Evolutionary conservation across 768 basidiomycete genomes (phyloP), one percentile per base, ranked within the genome.

Genomic region (Termitomyces sp.): DNA sequence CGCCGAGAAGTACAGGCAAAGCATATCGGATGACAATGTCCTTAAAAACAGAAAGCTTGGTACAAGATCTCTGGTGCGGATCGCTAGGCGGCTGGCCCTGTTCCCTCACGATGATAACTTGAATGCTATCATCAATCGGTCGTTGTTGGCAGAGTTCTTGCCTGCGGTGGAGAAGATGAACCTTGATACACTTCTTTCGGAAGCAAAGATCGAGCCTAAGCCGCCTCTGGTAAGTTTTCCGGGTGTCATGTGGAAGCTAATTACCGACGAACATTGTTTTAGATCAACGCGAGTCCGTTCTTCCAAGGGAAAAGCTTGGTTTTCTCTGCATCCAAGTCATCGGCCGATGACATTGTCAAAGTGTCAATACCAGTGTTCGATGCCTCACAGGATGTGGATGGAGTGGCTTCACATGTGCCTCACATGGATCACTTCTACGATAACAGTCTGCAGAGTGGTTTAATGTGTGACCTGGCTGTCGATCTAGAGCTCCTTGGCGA

Each of bases 401-500:
- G 85, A 14, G 75, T 71, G 11, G 74, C 75, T 1, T 82, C 82
- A 2, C 78, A 81, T 66, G 75, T 87, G 1, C 85, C 85, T 15
- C 75, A 84, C 58, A 85, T 85, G 83, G 82, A 83, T 53, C 78
- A 84, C 58, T 87, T 85, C 66, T 85, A 85, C 60, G 81, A 87
- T 58, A 87, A 87, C 59, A 83, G 82, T 57, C 62, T 85, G 53
- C 85, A 87, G 65, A 83, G 82, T 4, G 82, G 81, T 10, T 65
- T 84, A 42, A 85, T 87, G 84, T 74, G 80, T 5, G 84, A 85
- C 58, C 68, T 85, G 34, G 85, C 81, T 0, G 74, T 84, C 22
- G 85, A 87, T 61, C 57, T 85, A 26, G 84, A 85, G 65, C 54
- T 84, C 10, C 66, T 86, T 10, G 75, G 78, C 5, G 84, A 85